Evolutionary conservation across 306 rosid genomes (phyloP), one percentile per base, ranked within the genome.

Genomic region (Gynostemma pentaphyllum): DNA sequence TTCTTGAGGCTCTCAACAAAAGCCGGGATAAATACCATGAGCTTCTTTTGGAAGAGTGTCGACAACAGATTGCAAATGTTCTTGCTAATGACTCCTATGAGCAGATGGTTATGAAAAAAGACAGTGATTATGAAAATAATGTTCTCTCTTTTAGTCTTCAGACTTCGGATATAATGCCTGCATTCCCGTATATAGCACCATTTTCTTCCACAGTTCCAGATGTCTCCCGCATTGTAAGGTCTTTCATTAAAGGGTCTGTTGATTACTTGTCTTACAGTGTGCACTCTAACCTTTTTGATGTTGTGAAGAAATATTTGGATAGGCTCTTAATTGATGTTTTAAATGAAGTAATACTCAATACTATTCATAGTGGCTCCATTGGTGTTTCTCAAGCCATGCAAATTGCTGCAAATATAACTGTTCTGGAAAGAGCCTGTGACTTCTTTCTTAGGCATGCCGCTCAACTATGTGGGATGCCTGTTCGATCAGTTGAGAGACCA

Each of bases 171-270:
- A 84, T 81, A 41, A 78, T 83, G 87, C 95, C 99, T 7, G 96
- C 95, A 64, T 92, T 92, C 65, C 99, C 99, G 0, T 92, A 76
- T 54, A 80, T 92, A 36, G 90, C 90, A 8, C 82, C 94, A 22
- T 92, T 88, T 80, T 92, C 99, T 68, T 86, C 96, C 47, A 81
- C 84, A 73, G 95, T 92, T 10, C 99, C 99, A 2, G 88, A 86
- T 14, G 72, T 67, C 8, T 92, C 96, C 70, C 88, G 81, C 67
- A 78, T 81, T 22, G 95, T 88, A 51, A 79, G 87, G 73, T 84
- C 95, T 46, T 88, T 88, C 77, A 84, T 88, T 39, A 92, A 88
- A 76, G 82, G 90, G 37, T 88, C 94, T 51, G 85, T 92, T 29
- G 99, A 88, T 81, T 92, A 81, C 81, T 63, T 88, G 79, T 73